Evolutionary conservation across 768 basidiomycete species (phyloP).

Genomic region (Calocybe cyanea): DNA sequence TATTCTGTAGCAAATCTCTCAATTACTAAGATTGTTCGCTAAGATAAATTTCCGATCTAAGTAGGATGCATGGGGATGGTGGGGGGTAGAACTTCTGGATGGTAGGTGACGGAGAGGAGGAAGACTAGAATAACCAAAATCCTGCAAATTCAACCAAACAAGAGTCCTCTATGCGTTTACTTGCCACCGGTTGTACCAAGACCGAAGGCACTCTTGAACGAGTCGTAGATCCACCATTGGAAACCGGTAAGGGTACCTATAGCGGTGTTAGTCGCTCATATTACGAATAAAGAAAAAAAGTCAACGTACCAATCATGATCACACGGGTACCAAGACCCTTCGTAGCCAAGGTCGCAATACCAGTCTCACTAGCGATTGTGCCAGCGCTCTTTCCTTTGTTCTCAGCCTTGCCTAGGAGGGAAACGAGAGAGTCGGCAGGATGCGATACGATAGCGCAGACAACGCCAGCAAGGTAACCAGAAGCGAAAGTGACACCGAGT

Average conservation of each 20-base stretch:
- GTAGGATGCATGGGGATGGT: background rate
- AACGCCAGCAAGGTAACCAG: slow-evolving; percentile 94
- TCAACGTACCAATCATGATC: slow-evolving; percentile 68
- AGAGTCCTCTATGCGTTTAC: slow-evolving; percentile 37
- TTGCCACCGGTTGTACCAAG: slow-evolving; percentile 88
- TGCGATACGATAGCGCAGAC: slow-evolving; percentile 96
- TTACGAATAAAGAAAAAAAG: slow-evolving; percentile 15
- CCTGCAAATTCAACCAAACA: background rate
- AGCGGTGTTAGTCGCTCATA: background rate
- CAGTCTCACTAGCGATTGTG: slow-evolving; percentile 68
- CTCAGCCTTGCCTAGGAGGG: slow-evolving; percentile 85
- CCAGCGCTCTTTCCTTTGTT: slow-evolving; percentile 82
- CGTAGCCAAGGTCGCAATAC: slow-evolving; percentile 60
- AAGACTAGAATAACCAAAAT: background rate
- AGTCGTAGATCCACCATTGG: slow-evolving; percentile 95
- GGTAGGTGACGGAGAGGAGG: background rate
- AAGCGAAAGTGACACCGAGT: slow-evolving; percentile 84
- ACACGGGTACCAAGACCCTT: slow-evolving; percentile 88
- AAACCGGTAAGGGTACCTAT: slow-evolving; percentile 58
- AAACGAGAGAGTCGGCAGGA: slow-evolving; percentile 91
- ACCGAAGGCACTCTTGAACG: slow-evolving; percentile 81
- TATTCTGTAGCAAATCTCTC: too few relatives aligned
- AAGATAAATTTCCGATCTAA: slow-evolving; percentile 1
- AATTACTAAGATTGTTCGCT: background rate
- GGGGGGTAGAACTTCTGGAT: background rate